These are phyloP conservation scores for Trichoderma gracile DNA, from an alignment of 2,329 filamentous ascomycete species.

Conservation along the genomic window DNA sequence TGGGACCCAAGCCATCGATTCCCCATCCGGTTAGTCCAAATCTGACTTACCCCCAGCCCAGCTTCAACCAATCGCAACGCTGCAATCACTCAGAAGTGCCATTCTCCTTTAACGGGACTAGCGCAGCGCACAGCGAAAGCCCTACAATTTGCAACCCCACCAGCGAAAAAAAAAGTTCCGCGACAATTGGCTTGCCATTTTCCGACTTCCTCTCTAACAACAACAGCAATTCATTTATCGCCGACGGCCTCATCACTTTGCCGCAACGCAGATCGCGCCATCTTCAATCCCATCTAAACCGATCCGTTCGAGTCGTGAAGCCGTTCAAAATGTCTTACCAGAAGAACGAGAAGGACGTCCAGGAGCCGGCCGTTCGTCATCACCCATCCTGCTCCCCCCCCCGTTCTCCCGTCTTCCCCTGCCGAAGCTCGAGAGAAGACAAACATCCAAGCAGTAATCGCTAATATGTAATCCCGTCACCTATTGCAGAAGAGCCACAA, in stretches of 20 bases:
- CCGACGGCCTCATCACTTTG: conserved; percentile 71
- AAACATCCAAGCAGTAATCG: neutral
- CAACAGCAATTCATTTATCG: conserved; percentile 19
- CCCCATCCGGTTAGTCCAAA: neutral
- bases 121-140: conserved; percentile 30
- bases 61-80: conserved; percentile 25
- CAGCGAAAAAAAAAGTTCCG: conserved; percentile 27
- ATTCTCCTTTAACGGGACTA: conserved; percentile 25
- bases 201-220: conserved; percentile 29
- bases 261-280: conserved; percentile 56
- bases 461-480: neutral
- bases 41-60: neutral
- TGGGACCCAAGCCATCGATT: neutral
- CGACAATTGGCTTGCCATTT: conserved; percentile 22
- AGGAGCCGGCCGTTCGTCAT: conserved; percentile 74
- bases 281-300: conserved; percentile 3
- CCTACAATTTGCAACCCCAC: conserved; percentile 27
- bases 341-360: conserved; percentile 92
- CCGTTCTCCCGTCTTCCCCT: neutral
- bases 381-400: neutral
- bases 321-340: conserved; percentile 80
- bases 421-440: neutral
- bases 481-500: conserved; percentile 91
- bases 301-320: conserved; percentile 79
- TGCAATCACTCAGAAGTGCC: neutral